Conservation (phyloP, 345 rosid species). For the Kernera saxatilis region DNA sequence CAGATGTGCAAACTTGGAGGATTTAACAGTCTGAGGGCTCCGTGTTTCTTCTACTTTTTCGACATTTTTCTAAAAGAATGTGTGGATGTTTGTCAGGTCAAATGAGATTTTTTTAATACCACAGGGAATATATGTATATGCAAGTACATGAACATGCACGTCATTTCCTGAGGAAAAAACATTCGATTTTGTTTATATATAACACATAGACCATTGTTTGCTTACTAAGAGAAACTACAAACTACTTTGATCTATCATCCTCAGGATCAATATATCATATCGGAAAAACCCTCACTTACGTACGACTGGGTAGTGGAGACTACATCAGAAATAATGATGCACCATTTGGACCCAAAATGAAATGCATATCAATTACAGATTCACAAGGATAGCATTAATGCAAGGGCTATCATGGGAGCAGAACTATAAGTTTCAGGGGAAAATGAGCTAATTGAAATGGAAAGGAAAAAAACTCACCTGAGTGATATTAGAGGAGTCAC, state of each 20-base stretch:
- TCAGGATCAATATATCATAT: not conserved
- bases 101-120: constrained; percentile 1
- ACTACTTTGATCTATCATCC: not conserved
- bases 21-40: constrained; percentile 42
- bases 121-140: not conserved
- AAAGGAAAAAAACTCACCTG: constrained; percentile 44
- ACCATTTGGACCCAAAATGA: not conserved
- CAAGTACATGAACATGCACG: constrained; percentile 2
- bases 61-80: constrained; percentile 42
- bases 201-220: constrained; percentile 2
- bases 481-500: constrained; percentile 36
- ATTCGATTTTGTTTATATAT: not conserved
- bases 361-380: not conserved
- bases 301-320: not conserved
- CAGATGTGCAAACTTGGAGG: constrained; percentile 88
- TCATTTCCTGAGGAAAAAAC: not conserved
- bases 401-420: constrained; percentile 5
- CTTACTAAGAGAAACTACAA: not conserved
- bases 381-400: not conserved
- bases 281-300: not conserved
- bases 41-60: constrained; percentile 41
- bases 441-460: not conserved
- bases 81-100: constrained; percentile 12
- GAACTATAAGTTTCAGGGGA: not conserved
- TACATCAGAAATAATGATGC: not conserved